phyloP scores from a whole-genome alignment of 139 green algal species.

The Picochlorum sp. region DNA sequence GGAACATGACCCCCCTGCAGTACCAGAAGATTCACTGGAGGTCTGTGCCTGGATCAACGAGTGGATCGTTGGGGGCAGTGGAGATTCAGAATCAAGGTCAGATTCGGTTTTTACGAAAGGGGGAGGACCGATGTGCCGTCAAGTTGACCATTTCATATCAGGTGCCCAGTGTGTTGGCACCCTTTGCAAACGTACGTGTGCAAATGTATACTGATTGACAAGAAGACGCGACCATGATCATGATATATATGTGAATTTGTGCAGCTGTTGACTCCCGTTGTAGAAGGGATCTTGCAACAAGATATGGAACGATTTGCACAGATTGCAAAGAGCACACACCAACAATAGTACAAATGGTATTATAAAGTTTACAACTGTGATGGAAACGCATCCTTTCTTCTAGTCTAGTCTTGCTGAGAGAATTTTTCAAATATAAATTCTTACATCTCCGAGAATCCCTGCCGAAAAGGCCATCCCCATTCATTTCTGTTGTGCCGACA shows the following conservation, averaged over 20 bases:
- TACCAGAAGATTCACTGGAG: slow-evolving; percentile 82
- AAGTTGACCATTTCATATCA: slow-evolving; percentile 83
- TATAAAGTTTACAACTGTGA: too few species aligned
- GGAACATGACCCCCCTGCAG: slow-evolving; percentile 71
- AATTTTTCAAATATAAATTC: too few species aligned
- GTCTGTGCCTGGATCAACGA: slow-evolving; percentile 58
- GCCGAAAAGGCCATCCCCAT: too few species aligned
- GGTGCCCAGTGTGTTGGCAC: slow-evolving; percentile 61
- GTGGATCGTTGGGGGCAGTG: slow-evolving; percentile 32
- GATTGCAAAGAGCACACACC: slow-evolving; percentile 10
- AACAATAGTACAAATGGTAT: too few species aligned
- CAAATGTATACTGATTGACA: neutral
- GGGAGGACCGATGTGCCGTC: slow-evolving; percentile 41
- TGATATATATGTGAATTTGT: neutral
- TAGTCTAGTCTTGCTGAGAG: too few species aligned
- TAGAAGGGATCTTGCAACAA: slow-evolving; percentile 70
- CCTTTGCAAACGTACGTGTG: slow-evolving; percentile 58
- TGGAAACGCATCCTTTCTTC: too few species aligned
- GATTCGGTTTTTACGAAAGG: slow-evolving; percentile 57
- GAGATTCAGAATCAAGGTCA: slow-evolving; percentile 65
- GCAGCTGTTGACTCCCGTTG: slow-evolving; percentile 65
- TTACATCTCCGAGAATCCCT: too few species aligned
- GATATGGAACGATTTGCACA: slow-evolving; percentile 70
- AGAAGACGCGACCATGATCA: neutral
- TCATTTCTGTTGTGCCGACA: too few species aligned